Base-by-base conservation (phyloP, 148 eudicot genomes). In the Persicaria tinctoria region DNA sequence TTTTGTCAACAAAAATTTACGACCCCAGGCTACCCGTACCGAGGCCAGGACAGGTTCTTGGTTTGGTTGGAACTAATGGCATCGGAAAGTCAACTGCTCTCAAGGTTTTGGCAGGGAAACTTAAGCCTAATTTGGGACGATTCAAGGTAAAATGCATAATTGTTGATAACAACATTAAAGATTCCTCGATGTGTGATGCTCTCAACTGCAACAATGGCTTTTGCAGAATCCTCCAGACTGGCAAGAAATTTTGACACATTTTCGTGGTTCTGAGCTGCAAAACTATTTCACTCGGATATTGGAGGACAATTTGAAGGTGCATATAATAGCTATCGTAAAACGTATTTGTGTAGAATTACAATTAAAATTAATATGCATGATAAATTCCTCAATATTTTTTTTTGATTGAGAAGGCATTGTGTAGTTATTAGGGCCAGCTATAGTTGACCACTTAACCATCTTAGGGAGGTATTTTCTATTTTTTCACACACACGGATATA, bases 41-140 rank as follows among this genome's bases (percentile, higher is more conserved):
- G 46, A 92, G 99, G 83, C 99, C 99, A 5, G 97, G 99, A 11
- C 99, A 96, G 79, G 99, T 96, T 86, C 97, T 92, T 81, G 99
- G 99, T 49, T 87, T 96, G 85, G 99, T 96, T 76, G 99, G 99
- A 80, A 92, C 99, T 71, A 96, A 96, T 86, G 99, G 99, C 23
- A 96, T 96, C 85, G 99, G 99, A 68, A 96, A 96, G 79, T 92
- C 97, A 51, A 95, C 99, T 74, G 97, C 97, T 23, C 97, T 95
- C 23, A 92, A 95, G 89, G 99, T 96, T 70, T 83, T 96, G 87
- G 97, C 99, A 74, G 97, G 99, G 79, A 92, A 92, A 75, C 79
- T 96, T 83, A 96, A 96, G 77, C 99, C 99, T 47, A 96, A 96
- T 80, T 78, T 96, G 78, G 97, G 99, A 17, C 90, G 97, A 73